Conservation (phyloP, 768 basidiomycete genomes). For the Suillus tomentosus region DNA sequence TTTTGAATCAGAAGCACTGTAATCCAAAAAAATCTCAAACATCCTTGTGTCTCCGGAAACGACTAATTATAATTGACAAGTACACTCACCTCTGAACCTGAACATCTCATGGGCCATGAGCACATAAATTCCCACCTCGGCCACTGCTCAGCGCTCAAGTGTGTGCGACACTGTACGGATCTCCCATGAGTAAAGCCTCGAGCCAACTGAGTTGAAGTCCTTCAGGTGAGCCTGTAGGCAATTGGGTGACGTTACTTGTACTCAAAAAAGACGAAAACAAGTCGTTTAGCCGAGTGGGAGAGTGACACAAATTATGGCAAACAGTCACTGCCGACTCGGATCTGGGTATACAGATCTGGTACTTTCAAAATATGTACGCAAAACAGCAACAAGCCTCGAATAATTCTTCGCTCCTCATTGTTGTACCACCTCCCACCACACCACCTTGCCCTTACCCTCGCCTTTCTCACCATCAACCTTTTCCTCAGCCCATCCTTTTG, state of each 20-base stretch:
- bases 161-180: background rate
- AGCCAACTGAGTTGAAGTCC: background rate
- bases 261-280: no score
- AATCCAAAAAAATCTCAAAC: background rate
- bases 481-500: slow-evolving; percentile 43
- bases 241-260: no score
- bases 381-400: background rate
- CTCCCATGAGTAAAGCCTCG: background rate
- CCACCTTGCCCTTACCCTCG: slow-evolving; percentile 21
- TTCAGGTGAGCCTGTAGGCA: background rate
- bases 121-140: background rate
- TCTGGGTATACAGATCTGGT: background rate
- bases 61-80: background rate
- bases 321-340: background rate
- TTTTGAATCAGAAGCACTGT: background rate
- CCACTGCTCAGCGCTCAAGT: background rate
- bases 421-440: slow-evolving; percentile 30
- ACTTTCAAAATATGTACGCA: background rate
- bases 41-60: background rate
- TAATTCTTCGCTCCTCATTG: slow-evolving; percentile 18
- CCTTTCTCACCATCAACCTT: slow-evolving; percentile 38
- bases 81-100: background rate
- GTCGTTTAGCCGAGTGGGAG: background rate
- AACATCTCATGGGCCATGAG: no score
- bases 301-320: background rate